phyloP scores from a whole-genome alignment of 805 yeast genomes.

The Naumovozyma castellii region DNA sequence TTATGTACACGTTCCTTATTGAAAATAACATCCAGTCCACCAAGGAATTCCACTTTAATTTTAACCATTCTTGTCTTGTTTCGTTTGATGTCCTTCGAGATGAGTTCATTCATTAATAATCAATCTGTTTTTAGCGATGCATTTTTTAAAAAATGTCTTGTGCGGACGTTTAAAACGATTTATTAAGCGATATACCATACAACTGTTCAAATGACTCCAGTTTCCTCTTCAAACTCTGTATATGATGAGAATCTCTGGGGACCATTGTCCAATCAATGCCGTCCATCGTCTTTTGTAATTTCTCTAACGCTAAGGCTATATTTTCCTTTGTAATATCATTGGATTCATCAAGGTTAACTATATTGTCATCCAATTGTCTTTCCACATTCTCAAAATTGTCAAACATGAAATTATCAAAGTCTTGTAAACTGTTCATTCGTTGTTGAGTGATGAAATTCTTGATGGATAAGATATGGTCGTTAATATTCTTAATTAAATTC shows the following conservation, averaged over 20 bases:
- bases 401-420: constrained; percentile 14
- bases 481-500: constrained; percentile 19
- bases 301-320: constrained; percentile 8
- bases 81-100: too few species aligned
- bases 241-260: constrained; percentile 7
- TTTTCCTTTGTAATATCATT: constrained; percentile 9
- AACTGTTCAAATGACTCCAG: background rate
- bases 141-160: too few species aligned
- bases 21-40: constrained; percentile 80
- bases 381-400: constrained; percentile 15
- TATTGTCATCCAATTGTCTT: constrained; percentile 8
- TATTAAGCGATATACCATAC: background rate
- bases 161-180: too few species aligned
- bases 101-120: too few species aligned
- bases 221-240: background rate
- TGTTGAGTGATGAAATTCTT: constrained; percentile 25
- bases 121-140: too few species aligned
- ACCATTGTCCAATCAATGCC: constrained; percentile 17
- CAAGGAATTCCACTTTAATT: constrained; percentile 42
- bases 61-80: constrained; percentile 28
- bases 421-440: constrained; percentile 16
- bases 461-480: constrained; percentile 23
- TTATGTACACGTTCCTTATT: constrained; percentile 46
- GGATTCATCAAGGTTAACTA: constrained; percentile 5
- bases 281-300: constrained; percentile 8